These are phyloP conservation scores for Pyrenopolyporus hunteri DNA, from an alignment of 495 filamentous ascomycete genomes.

Conservation along the genomic window DNA sequence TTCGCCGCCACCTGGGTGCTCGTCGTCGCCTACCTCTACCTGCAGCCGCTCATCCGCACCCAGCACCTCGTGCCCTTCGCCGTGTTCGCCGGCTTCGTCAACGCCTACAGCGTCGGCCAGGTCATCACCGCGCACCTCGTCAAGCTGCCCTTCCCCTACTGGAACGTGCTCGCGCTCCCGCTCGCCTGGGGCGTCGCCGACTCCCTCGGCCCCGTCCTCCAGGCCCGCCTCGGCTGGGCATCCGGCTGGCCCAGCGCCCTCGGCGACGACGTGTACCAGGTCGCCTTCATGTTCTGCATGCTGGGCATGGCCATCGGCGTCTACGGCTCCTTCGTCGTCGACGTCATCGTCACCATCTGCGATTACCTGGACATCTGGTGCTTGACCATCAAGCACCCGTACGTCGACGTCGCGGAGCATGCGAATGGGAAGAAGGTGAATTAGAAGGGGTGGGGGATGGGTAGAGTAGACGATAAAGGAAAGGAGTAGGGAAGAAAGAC, in stretches of 20 bases:
- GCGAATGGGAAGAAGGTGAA: conserved; percentile 45
- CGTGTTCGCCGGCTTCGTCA: conserved; percentile 84
- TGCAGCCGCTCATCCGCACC: conserved; percentile 82
- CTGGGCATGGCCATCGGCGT: conserved; percentile 81
- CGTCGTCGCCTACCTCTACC: conserved; percentile 75
- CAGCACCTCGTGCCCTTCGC: conserved; percentile 85
- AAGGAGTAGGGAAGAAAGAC: too few species aligned
- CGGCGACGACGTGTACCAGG: conserved; percentile 75
- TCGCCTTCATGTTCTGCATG: conserved; percentile 84
- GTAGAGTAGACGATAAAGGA: neutral
- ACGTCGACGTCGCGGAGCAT: conserved; percentile 50
- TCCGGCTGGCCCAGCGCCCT: conserved; percentile 79
- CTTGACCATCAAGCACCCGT: conserved; percentile 88
- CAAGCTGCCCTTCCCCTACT: conserved; percentile 82
- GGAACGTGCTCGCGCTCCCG: conserved; percentile 76
- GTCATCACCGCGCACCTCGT: conserved; percentile 94
- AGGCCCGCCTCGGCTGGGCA: conserved; percentile 57
- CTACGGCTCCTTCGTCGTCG: conserved; percentile 94
- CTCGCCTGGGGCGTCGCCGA: conserved; percentile 78
- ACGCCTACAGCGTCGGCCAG: conserved; percentile 91
- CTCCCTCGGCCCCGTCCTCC: conserved; percentile 70
- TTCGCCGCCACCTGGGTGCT: conserved; percentile 77
- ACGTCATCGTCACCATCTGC: conserved; percentile 95
- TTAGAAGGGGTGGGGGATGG: neutral
- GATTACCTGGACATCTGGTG: conserved; percentile 99